Evolutionary conservation across 768 basidiomycete species (phyloP).

Genomic region (Amyloporia xantha): DNA sequence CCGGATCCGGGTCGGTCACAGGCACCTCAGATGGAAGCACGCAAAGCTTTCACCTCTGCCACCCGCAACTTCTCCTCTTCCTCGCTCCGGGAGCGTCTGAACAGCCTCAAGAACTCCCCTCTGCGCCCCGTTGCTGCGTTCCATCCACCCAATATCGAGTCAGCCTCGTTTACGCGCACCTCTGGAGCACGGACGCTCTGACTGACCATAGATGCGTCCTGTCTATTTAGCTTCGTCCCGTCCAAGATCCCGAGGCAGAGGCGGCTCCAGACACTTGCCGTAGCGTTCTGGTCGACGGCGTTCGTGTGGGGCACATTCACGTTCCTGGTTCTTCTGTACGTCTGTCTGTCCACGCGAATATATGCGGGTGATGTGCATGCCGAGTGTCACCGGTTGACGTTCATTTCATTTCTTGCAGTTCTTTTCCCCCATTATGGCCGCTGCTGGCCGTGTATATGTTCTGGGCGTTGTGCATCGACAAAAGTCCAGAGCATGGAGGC

Average conservation of each 20-base stretch:
- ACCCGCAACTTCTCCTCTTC: slow-evolving; percentile 53
- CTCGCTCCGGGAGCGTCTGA: slow-evolving; percentile 54
- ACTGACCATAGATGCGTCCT: not conserved
- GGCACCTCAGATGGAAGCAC: slow-evolving; percentile 2
- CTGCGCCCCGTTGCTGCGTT: slow-evolving; percentile 57
- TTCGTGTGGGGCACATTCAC: slow-evolving; percentile 58
- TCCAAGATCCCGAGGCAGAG: slow-evolving; percentile 80
- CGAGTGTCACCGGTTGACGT: not conserved
- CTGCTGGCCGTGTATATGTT: slow-evolving; percentile 66
- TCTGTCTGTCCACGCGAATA: slow-evolving; percentile 13
- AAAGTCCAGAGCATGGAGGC: slow-evolving; percentile 67
- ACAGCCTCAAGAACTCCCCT: slow-evolving; percentile 43
- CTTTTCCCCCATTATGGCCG: slow-evolving; percentile 87
- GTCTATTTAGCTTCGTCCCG: slow-evolving; percentile 66
- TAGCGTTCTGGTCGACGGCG: slow-evolving; percentile 83
- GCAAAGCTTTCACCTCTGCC: slow-evolving; percentile 20
- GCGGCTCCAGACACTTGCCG: slow-evolving; percentile 82
- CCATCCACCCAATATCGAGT: slow-evolving; percentile 67
- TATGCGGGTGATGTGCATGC: not conserved
- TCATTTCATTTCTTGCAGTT: slow-evolving; percentile 39
- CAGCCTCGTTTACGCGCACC: slow-evolving; percentile 19
- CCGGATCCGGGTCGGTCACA: no score
- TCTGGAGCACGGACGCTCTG: not conserved
- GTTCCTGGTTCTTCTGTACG: slow-evolving; percentile 82
- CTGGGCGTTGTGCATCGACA: slow-evolving; percentile 75